These are phyloP conservation scores for Phytopythium mirpurense DNA, from an alignment of 352 stramenopile genomes.

Conservation along the genomic window DNA sequence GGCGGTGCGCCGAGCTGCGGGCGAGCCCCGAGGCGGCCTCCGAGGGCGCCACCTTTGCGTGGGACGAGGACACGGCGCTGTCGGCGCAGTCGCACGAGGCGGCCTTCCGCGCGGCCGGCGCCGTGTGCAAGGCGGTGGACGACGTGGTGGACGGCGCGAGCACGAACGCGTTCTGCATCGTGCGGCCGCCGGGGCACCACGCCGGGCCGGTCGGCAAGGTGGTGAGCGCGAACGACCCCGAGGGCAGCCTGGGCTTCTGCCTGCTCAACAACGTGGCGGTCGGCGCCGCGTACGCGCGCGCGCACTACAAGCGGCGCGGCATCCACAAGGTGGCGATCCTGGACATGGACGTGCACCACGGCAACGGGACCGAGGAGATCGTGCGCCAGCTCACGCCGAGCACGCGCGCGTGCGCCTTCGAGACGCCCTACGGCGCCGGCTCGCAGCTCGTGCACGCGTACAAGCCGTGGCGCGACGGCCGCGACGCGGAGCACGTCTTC, in stretches of 20 bases:
- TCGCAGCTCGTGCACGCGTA: constrained; percentile 85
- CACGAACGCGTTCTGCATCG: constrained; percentile 95
- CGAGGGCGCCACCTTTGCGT: constrained; percentile 27
- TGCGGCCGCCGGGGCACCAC: constrained; percentile 96
- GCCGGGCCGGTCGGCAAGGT: constrained; percentile 93
- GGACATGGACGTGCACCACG: constrained; percentile 98
- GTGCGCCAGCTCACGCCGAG: constrained; percentile 90
- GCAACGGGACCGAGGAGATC: constrained; percentile 97
- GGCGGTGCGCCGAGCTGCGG: constrained; percentile 34
- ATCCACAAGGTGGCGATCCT: constrained; percentile 95
- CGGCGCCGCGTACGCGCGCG: constrained; percentile 93
- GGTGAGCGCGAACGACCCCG: constrained; percentile 89
- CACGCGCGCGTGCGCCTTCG: constrained; percentile 68
- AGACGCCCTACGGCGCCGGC: constrained; percentile 89
- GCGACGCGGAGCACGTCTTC: constrained; percentile 94
- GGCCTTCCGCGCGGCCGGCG: constrained; percentile 70
- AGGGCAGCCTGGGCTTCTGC: constrained; percentile 92
- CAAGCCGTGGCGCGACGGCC: constrained; percentile 95
- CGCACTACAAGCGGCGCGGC: constrained; percentile 87
- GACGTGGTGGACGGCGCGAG: constrained; percentile 82
- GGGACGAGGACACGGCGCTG: constrained; percentile 81
- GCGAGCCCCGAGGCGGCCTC: not conserved
- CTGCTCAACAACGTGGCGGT: constrained; percentile 99
- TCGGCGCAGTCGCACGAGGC: constrained; percentile 74
- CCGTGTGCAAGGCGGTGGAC: constrained; percentile 83